Base-by-base conservation (phyloP, 2,329 filamentous ascomycete genomes). In the Fusarium annulatum region DNA sequence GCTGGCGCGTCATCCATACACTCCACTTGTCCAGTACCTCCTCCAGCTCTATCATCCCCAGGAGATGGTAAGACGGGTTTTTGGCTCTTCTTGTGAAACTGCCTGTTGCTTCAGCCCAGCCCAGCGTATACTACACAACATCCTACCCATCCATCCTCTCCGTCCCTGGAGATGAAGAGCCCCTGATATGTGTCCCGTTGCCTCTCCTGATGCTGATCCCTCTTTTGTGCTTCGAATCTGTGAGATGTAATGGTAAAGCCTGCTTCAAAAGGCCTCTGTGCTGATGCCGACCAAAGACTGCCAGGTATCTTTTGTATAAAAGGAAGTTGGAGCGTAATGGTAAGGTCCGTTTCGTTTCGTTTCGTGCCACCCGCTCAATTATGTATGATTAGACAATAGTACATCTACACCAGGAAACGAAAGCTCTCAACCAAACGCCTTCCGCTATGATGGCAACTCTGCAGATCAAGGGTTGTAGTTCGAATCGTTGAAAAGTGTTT, bases 381-480 rank as follows among this genome's bases (percentile, higher is more conserved):
- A 84, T 87, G 84, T 85, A 87, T 84, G 80, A 87, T 87, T 86
- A 86, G 85, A 82, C 76, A 81, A 81, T 82, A 83, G 81, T 85
- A 86, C 84, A 85, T 86, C 83, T 86, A 85, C 83, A 85, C 83
- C 82, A 81, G 83, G 81, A 83, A 83, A 84, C 81, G 81, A 84
- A 82, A 83, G 79, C 78, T 85, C 80, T 82, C 82, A 84, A 85
- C 84, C 84, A 83, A 88, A 88, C 86, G 85, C 86, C 85, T 84
- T 85, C 85, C 86, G 86, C 86, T 88, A 87, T 88, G 86, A 82
- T 79, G 80, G 77, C 77, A 81, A 82, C 79, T 76, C 74, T 81
- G 80, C 79, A 81, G 79, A 79, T 82, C 77, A 79, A 78, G 76
- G 77, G 73, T 73, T 74, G 73, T 81, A 75, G 75, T 80, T 75